Evolutionary conservation across 1,284 basidiomycete species (phyloP).

Genomic region (Cronartium quercuum): DNA sequence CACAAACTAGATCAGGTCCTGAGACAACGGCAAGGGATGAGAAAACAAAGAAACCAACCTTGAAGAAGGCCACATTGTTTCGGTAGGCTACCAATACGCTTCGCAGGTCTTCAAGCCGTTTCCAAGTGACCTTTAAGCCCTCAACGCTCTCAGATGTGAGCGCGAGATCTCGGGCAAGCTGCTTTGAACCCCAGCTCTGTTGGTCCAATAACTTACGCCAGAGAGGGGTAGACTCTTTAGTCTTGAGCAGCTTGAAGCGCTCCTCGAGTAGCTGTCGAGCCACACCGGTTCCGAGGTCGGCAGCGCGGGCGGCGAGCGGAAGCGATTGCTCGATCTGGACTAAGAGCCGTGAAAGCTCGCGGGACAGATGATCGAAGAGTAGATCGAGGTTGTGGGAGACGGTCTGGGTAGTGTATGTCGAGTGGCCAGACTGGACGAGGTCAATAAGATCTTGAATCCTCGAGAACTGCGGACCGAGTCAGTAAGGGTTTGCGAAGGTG

Average conservation of each 20-base stretch:
- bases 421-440: constrained; percentile 22
- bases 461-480: constrained; percentile 38
- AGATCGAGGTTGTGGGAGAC: constrained; percentile 41
- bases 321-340: constrained; percentile 43
- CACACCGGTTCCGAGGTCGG: constrained; percentile 41
- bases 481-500: not conserved
- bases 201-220: constrained; percentile 37
- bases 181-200: constrained; percentile 39
- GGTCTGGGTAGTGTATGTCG: constrained; percentile 27
- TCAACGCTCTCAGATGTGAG: constrained; percentile 42
- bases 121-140: constrained; percentile 39
- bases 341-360: constrained; percentile 41
- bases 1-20: not conserved
- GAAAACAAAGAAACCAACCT: not conserved
- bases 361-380: constrained; percentile 42
- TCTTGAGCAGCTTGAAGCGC: constrained; percentile 22
- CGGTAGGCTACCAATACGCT: constrained; percentile 40
- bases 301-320: constrained; percentile 41
- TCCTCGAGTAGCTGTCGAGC: constrained; percentile 35
- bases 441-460: constrained; percentile 44
- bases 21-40: not conserved
- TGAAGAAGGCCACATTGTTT: constrained; percentile 39
- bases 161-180: constrained; percentile 42
- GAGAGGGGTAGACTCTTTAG: constrained; percentile 36
- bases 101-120: constrained; percentile 42